A percentile compares a stretch with the other conserved stretches of the same genome.
These are phyloP conservation scores for Gracilaria domingensis DNA, from an alignment of 23 red algal species.

Conservation along the genomic window DNA sequence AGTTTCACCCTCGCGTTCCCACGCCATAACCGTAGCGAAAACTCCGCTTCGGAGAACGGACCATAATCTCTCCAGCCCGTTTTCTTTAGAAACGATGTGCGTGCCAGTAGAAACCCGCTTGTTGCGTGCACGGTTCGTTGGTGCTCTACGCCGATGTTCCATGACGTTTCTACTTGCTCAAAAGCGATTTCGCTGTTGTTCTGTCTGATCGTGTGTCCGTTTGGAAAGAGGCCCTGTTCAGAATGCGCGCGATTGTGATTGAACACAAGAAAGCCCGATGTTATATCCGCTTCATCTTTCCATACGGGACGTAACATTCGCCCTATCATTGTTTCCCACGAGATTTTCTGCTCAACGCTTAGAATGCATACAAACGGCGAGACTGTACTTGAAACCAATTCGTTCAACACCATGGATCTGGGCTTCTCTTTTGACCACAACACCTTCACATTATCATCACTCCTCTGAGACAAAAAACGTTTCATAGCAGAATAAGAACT, in stretches of 20 bases:
- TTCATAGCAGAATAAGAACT: not conserved
- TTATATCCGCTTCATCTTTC: not conserved
- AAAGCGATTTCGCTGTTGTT: not conserved
- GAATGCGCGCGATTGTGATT: slow-evolving; percentile 12
- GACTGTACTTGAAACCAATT: not conserved
- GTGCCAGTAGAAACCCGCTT: slow-evolving; percentile 8
- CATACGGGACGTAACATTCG: slow-evolving; percentile 6
- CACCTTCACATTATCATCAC: slow-evolving; percentile 8
- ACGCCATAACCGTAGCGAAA: not conserved
- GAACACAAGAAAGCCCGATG: slow-evolving; percentile 14
- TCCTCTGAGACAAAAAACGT: not conserved
- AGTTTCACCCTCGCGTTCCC: not conserved
- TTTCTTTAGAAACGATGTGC: not conserved
- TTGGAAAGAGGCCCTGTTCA: slow-evolving; percentile 11
- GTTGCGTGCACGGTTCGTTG: not conserved
- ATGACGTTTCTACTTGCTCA: slow-evolving; percentile 7
- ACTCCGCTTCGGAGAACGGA: not conserved
- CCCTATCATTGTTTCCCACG: slow-evolving; percentile 38
- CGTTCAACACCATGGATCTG: not conserved
- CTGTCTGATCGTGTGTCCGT: not conserved
- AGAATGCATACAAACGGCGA: slow-evolving; percentile 5
- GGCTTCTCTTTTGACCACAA: not conserved
- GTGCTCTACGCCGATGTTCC: not conserved
- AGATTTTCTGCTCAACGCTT: not conserved
- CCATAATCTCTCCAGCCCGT: slow-evolving; percentile 11